Percentiles rank a stretch among this genome's conserved stretches.
phyloP scores from a whole-genome alignment of 1,284 basidiomycete species.

The Cutaneotrichosporon cutaneum region DNA sequence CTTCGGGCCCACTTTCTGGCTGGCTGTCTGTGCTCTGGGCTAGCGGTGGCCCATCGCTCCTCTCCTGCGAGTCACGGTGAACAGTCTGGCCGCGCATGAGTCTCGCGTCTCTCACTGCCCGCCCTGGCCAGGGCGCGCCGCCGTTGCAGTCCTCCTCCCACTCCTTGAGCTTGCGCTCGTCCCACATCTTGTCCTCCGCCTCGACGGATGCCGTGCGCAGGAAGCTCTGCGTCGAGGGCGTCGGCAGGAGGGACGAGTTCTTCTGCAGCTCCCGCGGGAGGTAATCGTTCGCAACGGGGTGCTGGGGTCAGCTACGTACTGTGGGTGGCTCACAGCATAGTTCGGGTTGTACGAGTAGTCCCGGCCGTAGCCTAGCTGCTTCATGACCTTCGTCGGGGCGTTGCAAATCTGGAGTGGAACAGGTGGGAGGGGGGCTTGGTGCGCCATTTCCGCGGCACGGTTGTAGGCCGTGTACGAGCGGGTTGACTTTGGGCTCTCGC shows the following conservation, averaged over 20 bases:
- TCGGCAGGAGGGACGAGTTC: conserved; percentile 37
- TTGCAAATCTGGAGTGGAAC: conserved; percentile 80
- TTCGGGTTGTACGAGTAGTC: conserved; percentile 77
- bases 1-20: neutral
- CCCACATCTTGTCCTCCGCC: conserved; percentile 63
- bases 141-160: conserved; percentile 72
- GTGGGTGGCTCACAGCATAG: conserved; percentile 53
- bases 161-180: conserved; percentile 65
- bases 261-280: conserved; percentile 53
- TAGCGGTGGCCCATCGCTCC: neutral
- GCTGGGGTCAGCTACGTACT: conserved; percentile 33
- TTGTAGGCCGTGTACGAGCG: conserved; percentile 74
- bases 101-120: conserved; percentile 18
- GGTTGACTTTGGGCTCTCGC: conserved; percentile 79
- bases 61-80: neutral
- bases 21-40: neutral
- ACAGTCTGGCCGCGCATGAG: neutral
- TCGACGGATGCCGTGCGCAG: conserved; percentile 63
- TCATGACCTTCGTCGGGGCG: conserved; percentile 80
- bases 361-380: conserved; percentile 70
- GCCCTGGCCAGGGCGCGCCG: conserved; percentile 65
- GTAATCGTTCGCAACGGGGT: conserved; percentile 68
- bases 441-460: conserved; percentile 66
- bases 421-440: conserved; percentile 48
- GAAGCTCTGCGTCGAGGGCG: conserved; percentile 31